phyloP scores from a whole-genome alignment of 768 basidiomycete species.

The Agrocybe chaxingu region DNA sequence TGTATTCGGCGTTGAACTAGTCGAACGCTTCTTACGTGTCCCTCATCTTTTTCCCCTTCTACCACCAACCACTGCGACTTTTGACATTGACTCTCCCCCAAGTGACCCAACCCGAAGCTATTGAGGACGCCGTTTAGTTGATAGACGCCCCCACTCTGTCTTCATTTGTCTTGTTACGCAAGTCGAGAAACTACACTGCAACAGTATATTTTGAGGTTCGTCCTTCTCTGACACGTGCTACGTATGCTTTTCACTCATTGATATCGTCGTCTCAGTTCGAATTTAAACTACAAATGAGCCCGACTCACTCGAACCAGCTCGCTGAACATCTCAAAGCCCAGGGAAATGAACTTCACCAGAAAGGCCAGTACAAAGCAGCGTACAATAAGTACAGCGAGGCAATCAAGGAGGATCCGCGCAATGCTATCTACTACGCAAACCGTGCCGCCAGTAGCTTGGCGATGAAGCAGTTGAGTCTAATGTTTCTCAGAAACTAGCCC shows the following conservation, averaged over 20 bases:
- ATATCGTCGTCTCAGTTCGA: neutral
- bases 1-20: too few species aligned
- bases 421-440: slow-evolving; percentile 42
- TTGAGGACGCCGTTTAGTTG: too few species aligned
- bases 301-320: slow-evolving; percentile 6
- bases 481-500: neutral
- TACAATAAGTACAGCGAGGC: slow-evolving; percentile 39
- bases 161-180: too few species aligned
- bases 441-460: slow-evolving; percentile 38
- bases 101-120: too few species aligned
- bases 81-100: too few species aligned
- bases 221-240: neutral
- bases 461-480: slow-evolving; percentile 29
- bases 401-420: slow-evolving; percentile 32
- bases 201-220: neutral
- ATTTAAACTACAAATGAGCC: neutral
- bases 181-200: too few species aligned
- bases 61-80: too few species aligned
- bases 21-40: too few species aligned
- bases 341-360: slow-evolving; percentile 36
- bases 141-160: too few species aligned
- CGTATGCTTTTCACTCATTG: neutral
- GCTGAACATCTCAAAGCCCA: slow-evolving; percentile 33
- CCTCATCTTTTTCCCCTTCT: too few species aligned
- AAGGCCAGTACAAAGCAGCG: slow-evolving; percentile 30